Conservation (phyloP, 805 yeast genomes). For the Metschnikowia peoriensis region DNA sequence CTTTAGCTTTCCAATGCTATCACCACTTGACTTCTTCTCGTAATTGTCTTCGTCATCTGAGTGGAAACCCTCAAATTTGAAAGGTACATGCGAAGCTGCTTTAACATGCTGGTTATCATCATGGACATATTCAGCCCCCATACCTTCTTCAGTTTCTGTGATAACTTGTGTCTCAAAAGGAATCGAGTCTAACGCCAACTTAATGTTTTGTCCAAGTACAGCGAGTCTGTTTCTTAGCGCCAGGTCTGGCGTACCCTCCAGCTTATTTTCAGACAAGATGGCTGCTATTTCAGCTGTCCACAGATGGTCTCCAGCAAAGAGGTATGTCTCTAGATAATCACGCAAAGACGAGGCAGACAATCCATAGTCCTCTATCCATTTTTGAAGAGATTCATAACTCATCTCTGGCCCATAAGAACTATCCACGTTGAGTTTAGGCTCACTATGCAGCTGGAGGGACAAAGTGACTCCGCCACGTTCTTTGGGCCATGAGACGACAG, state of each 20-base stretch:
- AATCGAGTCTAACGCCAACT: neutral
- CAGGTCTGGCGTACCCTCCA: neutral
- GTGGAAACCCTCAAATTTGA: neutral
- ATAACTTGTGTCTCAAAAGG: neutral
- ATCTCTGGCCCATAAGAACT: neutral
- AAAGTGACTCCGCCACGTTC: neutral
- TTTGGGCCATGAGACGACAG: neutral
- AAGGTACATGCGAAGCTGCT: neutral
- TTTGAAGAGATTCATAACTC: constrained; percentile 8
- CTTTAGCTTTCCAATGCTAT: neutral
- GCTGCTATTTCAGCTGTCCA: constrained; percentile 4
- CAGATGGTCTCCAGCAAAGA: constrained; percentile 8
- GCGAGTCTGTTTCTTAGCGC: constrained; percentile 4
- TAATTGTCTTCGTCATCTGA: neutral
- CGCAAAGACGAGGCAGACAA: constrained; percentile 9
- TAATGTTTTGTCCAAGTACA: constrained; percentile 3
- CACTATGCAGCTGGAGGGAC: neutral
- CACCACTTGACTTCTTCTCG: neutral
- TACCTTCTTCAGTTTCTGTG: neutral
- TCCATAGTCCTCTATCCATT: constrained; percentile 11
- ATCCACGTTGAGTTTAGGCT: neutral
- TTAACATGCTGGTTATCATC: neutral
- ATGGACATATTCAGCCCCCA: neutral
- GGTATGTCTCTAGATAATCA: constrained; percentile 8
- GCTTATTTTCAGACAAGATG: neutral